Conservation (phyloP, 768 basidiomycete species). For the Lactifluus subvellereus region DNA sequence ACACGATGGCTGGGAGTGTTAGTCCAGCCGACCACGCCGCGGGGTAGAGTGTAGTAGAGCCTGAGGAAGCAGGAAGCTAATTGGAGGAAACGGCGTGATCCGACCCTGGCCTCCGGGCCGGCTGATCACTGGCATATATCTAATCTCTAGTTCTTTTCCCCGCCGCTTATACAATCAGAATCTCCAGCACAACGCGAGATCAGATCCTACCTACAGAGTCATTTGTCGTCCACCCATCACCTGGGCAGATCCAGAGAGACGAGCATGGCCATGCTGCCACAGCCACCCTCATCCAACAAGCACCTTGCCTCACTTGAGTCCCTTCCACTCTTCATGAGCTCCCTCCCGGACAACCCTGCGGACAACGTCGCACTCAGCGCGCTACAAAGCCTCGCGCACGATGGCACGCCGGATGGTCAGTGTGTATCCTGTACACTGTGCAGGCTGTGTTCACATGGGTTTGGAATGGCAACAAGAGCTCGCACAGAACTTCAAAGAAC, state of each 20-base stretch:
- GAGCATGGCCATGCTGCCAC: neutral
- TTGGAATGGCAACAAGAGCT: constrained; percentile 50
- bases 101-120: too few relatives aligned
- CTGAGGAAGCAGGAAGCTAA: too few relatives aligned
- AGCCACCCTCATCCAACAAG: constrained; percentile 31
- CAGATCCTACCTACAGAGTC: too few relatives aligned
- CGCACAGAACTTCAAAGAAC: constrained; percentile 39
- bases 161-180: too few relatives aligned
- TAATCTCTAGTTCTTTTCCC: too few relatives aligned
- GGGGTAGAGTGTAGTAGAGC: neutral
- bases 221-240: neutral
- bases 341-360: too few relatives aligned
- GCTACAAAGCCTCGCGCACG: too few relatives aligned
- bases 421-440: neutral
- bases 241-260: neutral
- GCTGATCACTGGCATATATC: too few relatives aligned
- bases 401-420: too few relatives aligned
- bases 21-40: neutral
- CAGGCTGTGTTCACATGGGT: neutral
- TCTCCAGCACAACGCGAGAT: too few relatives aligned
- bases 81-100: too few relatives aligned
- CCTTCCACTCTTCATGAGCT: constrained; percentile 48
- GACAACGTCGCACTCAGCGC: too few relatives aligned
- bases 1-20: neutral
- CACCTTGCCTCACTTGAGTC: constrained; percentile 49